A percentile compares a stretch with the other conserved stretches of the same genome.
These are phyloP conservation scores for Backusella tarrabulga DNA, from an alignment of 192 early-diverging fungal species.

Conservation along the genomic window DNA sequence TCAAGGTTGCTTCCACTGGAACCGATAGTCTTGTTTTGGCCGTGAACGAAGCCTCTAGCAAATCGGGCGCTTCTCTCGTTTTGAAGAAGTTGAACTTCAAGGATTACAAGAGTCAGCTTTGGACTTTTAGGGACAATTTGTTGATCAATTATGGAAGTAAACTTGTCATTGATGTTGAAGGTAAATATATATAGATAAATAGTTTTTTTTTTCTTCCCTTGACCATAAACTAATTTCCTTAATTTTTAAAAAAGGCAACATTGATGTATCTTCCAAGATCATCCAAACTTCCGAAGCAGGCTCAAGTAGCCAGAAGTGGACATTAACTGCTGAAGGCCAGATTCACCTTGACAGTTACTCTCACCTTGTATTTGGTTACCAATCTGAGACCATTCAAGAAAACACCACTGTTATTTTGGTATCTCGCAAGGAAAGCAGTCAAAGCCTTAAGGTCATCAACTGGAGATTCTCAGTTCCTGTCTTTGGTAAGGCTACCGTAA, in stretches of 20 bases:
- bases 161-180: slow-evolving; percentile 18
- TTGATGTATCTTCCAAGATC: not conserved
- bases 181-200: not conserved
- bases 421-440: not conserved
- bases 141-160: slow-evolving; percentile 33
- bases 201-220: not conserved
- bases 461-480: slow-evolving; percentile 31
- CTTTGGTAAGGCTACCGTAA: slow-evolving; percentile 17
- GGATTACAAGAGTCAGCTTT: slow-evolving; percentile 25
- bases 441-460: not conserved
- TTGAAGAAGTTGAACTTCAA: slow-evolving; percentile 20
- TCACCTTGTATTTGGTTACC: slow-evolving; percentile 7
- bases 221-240: not conserved
- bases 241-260: not conserved
- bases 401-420: slow-evolving; percentile 3
- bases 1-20: slow-evolving; percentile 15
- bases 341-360: slow-evolving; percentile 20
- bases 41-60: not conserved
- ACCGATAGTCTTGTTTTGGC: slow-evolving; percentile 24
- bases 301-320: slow-evolving; percentile 23
- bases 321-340: slow-evolving; percentile 17
- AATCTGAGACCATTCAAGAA: not conserved
- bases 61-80: slow-evolving; percentile 4
- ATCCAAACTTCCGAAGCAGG: slow-evolving; percentile 8
- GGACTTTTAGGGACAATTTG: slow-evolving; percentile 20